Percentiles rank a stretch among this genome's conserved stretches.
phyloP scores from a whole-genome alignment of 176 grass and related monocot genomes.

The Aechmea fasciata region DNA sequence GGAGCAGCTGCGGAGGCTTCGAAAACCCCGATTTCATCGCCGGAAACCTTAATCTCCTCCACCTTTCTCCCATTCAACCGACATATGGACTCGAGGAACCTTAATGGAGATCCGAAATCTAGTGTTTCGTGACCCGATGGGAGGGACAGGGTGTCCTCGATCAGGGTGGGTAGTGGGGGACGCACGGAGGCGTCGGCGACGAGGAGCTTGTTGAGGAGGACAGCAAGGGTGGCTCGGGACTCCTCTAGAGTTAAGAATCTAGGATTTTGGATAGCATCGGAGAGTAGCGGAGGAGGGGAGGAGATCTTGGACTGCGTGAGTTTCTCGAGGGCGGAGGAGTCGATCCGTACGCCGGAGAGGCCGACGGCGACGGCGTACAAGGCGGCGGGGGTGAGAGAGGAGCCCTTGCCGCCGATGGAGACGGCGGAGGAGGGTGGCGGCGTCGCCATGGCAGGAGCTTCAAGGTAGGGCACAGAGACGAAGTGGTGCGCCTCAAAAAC shows the following conservation, averaged over 20 bases:
- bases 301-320: constrained; percentile 32
- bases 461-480: background rate
- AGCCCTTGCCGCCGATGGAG: constrained; percentile 62
- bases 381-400: constrained; percentile 27
- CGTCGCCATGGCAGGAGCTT: constrained; percentile 25
- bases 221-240: constrained; percentile 48
- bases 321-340: constrained; percentile 57
- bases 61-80: constrained; percentile 18
- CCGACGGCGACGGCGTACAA: constrained; percentile 48
- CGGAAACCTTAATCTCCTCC: constrained; percentile 13
- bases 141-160: constrained; percentile 34
- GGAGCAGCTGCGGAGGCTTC: constrained; percentile 42
- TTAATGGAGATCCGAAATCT: constrained; percentile 32
- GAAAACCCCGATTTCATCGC: constrained; percentile 47
- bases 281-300: constrained; percentile 16
- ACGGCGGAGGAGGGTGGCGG: constrained; percentile 26
- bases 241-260: constrained; percentile 24
- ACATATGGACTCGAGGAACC: constrained; percentile 29
- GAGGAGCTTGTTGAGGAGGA: constrained; percentile 84
- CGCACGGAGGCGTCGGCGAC: constrained; percentile 37
- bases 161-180: constrained; percentile 24
- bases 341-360: constrained; percentile 33
- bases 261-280: constrained; percentile 1
- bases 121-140: constrained; percentile 28
- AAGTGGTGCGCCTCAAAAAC: constrained; percentile 20